Conservation (phyloP, 2,329 filamentous ascomycete species). For the Hymenoscyphus linearis region DNA sequence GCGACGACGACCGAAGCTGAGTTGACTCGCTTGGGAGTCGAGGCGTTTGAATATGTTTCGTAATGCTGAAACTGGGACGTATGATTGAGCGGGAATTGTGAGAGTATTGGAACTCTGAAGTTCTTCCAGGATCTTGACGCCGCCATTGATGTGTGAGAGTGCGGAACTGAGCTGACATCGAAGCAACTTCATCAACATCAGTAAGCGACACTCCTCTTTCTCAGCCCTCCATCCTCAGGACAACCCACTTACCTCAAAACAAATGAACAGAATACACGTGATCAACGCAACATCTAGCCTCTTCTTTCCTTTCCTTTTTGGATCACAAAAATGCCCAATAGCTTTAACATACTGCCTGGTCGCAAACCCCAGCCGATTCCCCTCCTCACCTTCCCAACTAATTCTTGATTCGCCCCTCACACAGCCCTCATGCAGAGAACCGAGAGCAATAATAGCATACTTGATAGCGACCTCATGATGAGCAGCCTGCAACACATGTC, state of each 20-base stretch:
- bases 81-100: slow-evolving; percentile 1
- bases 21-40: slow-evolving; percentile 11
- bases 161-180: slow-evolving; percentile 15
- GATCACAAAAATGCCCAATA: slow-evolving; percentile 12
- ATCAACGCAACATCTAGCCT: slow-evolving; percentile 15
- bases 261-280: slow-evolving; percentile 20
- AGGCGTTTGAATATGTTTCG: slow-evolving; percentile 15
- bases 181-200: slow-evolving; percentile 8
- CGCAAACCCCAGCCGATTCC: slow-evolving; percentile 11
- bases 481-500: slow-evolving; percentile 54
- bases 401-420: slow-evolving; percentile 3
- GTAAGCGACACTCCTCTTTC: background rate
- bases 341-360: slow-evolving; percentile 16
- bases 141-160: slow-evolving; percentile 17
- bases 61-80: slow-evolving; percentile 12
- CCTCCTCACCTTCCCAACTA: background rate
- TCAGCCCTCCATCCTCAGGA: too few species aligned
- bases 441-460: slow-evolving; percentile 20
- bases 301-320: slow-evolving; percentile 16
- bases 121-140: slow-evolving; percentile 16
- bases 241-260: slow-evolving; percentile 17
- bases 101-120: slow-evolving; percentile 1
- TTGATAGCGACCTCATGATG: slow-evolving; percentile 36
- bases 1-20: background rate
- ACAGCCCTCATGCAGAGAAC: slow-evolving; percentile 18